Base-by-base conservation (phyloP, 495 filamentous ascomycete genomes). In the Penicillium goetzii region DNA sequence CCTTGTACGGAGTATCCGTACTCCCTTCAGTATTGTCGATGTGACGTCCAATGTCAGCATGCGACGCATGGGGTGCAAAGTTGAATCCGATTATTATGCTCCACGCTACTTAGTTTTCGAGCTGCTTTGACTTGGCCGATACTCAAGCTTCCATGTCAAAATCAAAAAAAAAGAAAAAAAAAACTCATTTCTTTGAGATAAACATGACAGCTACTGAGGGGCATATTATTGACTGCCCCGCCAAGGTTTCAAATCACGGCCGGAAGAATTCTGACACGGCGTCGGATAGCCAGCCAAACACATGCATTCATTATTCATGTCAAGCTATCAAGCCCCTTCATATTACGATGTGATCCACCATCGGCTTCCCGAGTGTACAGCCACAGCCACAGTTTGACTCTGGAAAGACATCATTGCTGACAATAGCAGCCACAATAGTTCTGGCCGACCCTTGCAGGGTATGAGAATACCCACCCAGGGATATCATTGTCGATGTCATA, bases 301-400 rank as follows among this genome's bases (percentile, higher is more conserved):
- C 47, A 51, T 51, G 23, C 47, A 30, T 12, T 19, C 30, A n/a
- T 47, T 47, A 25, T 12, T 23, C 43, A 47, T 11, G 43, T 47
- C 26, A 51, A 51, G 25, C 47, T 30, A 51, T 30, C 47, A n/a
- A 30, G 26, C 47, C 25, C 47, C 47, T 51, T 51, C 47, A 51
- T 47, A 47, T 47, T 23, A 47, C 43, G 21, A 12, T 23, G 3
- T 47, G 43, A 47, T 25, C 43, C 43, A 47, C 55, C 25, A 14
- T 60, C 50, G 34, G 57, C 14, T 40, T 33, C 19, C 57, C 62
- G 26, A 50, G 26, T 64, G 51, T 56, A 56, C 57, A 52, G 62
- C 52, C 62, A 52, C 62, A 60, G 50, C 36, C 36, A 57, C 47
- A n/a, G 26, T 30, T 51, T 30, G 47, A 28, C 23, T 17, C 47